Evolutionary conservation across 2,329 filamentous ascomycete genomes (phyloP).

Genomic region (Fusarium equiseti): DNA sequence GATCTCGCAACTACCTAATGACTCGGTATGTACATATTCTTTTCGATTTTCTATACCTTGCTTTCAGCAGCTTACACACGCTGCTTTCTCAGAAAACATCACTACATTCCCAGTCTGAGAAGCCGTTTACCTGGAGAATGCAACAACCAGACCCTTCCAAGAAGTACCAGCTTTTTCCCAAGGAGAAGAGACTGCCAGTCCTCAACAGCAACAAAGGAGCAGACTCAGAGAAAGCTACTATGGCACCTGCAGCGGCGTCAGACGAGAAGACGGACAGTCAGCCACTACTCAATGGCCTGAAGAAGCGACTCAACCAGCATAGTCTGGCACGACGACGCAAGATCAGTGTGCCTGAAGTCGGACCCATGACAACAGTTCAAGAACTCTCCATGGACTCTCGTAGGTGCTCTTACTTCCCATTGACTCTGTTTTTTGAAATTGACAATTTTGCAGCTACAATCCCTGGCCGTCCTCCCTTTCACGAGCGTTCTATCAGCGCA

Average conservation of each 20-base stretch:
- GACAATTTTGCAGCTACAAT: conserved; percentile 67
- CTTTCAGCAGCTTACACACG: conserved; percentile 32
- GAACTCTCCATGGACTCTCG: conserved; percentile 77
- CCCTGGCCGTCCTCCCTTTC: conserved; percentile 72
- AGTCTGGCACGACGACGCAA: conserved; percentile 70
- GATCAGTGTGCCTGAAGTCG: conserved; percentile 72
- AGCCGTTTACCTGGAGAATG: conserved; percentile 70
- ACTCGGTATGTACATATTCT: conserved; percentile 55
- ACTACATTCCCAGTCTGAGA: conserved; percentile 57
- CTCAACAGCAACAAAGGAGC: conserved; percentile 61
- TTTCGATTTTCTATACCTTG: conserved; percentile 19
- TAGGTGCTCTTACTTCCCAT: conserved; percentile 55
- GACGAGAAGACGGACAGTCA: conserved; percentile 56
- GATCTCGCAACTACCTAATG: conserved; percentile 58
- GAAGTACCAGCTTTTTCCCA: conserved; percentile 73
- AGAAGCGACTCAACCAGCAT: conserved; percentile 69
- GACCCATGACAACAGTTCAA: conserved; percentile 76
- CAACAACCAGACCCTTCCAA: conserved; percentile 63
- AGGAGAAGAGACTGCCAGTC: conserved; percentile 60
- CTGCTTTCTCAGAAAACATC: conserved; percentile 40
- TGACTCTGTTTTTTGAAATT: conserved; percentile 14
- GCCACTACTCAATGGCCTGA: conserved; percentile 56
- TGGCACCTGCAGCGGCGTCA: conserved; percentile 57
- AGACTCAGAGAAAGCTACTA: conserved; percentile 64
- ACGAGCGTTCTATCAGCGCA: conserved; percentile 74